Conservation (phyloP, 2,329 filamentous ascomycete genomes). For the Arthroderma sp. region DNA sequence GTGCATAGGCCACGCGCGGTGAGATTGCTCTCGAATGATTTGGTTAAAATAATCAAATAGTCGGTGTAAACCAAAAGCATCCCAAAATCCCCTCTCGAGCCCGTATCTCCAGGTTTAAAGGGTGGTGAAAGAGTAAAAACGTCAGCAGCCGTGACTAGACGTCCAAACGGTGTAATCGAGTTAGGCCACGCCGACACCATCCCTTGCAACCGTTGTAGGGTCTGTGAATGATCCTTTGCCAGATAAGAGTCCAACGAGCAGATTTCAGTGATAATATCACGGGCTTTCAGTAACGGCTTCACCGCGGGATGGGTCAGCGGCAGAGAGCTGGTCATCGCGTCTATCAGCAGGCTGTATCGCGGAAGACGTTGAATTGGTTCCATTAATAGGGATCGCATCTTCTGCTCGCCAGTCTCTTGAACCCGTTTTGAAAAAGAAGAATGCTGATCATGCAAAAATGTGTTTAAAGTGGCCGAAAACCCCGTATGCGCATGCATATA, state of each 20-base stretch:
- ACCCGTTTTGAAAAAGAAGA: slow-evolving; percentile 74
- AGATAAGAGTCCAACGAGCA: slow-evolving; percentile 74
- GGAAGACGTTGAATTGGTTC: slow-evolving; percentile 91
- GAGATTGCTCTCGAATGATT: slow-evolving; percentile 47
- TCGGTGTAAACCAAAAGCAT: slow-evolving; percentile 79
- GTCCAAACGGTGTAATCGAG: slow-evolving; percentile 58
- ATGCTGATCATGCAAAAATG: slow-evolving; percentile 60
- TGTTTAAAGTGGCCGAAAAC: slow-evolving; percentile 68
- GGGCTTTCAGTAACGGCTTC: slow-evolving; percentile 68
- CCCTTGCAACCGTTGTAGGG: slow-evolving; percentile 59
- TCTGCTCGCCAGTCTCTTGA: slow-evolving; percentile 75
- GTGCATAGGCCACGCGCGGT: slow-evolving; percentile 67
- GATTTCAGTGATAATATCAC: slow-evolving; percentile 90
- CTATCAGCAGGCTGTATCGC: slow-evolving; percentile 89
- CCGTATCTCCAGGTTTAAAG: slow-evolving; percentile 39
- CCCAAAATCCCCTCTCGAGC: slow-evolving; percentile 39
- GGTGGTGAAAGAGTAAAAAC: slow-evolving; percentile 64
- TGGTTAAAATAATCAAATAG: slow-evolving; percentile 62
- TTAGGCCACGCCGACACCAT: slow-evolving; percentile 66
- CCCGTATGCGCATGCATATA: slow-evolving; percentile 86
- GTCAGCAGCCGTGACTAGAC: slow-evolving; percentile 70
- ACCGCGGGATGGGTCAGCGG: slow-evolving; percentile 77
- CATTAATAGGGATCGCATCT: slow-evolving; percentile 79
- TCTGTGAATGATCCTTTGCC: slow-evolving; percentile 54
- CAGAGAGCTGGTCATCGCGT: slow-evolving; percentile 79